These are phyloP conservation scores for Nemania sp. DNA, from an alignment of 2,329 filamentous ascomycete species.

Conservation along the genomic window DNA sequence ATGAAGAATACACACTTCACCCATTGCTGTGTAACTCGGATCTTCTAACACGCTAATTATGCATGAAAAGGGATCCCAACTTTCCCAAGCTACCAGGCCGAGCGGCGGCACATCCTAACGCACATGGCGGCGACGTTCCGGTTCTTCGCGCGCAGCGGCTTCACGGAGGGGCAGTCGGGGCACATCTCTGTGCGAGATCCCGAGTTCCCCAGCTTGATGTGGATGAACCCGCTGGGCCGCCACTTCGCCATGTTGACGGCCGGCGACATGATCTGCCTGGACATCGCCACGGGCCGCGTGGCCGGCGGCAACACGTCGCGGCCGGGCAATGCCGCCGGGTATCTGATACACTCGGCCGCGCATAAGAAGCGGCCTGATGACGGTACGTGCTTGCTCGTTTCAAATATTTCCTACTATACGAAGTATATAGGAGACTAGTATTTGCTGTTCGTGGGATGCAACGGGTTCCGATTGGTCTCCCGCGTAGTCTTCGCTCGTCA, in stretches of 20 bases:
- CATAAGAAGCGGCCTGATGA: conserved; percentile 61
- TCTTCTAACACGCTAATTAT: background rate
- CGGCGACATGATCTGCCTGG: conserved; percentile 68
- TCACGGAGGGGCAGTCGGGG: conserved; percentile 69
- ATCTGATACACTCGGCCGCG: conserved; percentile 69
- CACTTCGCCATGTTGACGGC: conserved; percentile 69
- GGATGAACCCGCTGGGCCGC: conserved; percentile 69
- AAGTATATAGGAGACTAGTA: no score
- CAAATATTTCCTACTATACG: no score
- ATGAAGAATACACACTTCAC: no score
- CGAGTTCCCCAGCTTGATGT: conserved; percentile 44
- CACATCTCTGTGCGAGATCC: conserved; percentile 40
- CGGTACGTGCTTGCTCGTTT: conserved; percentile 8
- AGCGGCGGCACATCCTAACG: conserved; percentile 65
- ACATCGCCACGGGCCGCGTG: conserved; percentile 59
- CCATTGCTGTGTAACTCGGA: no score
- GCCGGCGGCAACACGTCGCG: conserved; percentile 63
- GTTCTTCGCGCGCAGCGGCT: conserved; percentile 66
- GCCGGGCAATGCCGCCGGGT: conserved; percentile 69
- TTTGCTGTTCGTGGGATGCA: no score
- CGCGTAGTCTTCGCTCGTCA: background rate
- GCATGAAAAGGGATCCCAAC: conserved; percentile 45
- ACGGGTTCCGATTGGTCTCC: conserved; percentile 7
- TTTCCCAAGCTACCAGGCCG: conserved; percentile 44
- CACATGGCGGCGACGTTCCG: conserved; percentile 73